Conservation (phyloP, 2,329 filamentous ascomycete species). For the Trichophyton schoenleinii region DNA sequence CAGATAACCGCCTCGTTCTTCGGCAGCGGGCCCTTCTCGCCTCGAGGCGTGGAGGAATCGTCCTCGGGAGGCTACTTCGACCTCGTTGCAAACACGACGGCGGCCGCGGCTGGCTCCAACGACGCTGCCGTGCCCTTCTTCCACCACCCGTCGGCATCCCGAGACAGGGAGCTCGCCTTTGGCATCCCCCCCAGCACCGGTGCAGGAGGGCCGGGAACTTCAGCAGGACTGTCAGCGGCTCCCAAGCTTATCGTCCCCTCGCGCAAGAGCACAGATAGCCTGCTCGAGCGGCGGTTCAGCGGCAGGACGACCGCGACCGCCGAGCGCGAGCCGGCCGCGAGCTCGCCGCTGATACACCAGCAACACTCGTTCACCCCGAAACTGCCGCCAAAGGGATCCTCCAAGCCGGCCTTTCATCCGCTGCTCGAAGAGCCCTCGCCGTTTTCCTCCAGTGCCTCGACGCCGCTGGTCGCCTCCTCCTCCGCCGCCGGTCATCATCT, state of each 20-base stretch:
- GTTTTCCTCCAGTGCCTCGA: background rate
- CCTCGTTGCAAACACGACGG: constrained; percentile 3
- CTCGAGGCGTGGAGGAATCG: constrained; percentile 1
- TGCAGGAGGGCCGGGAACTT: no score
- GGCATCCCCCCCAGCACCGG: background rate
- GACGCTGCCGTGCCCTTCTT: background rate
- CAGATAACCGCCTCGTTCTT: constrained; percentile 41
- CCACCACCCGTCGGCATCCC: background rate
- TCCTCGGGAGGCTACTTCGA: constrained; percentile 11
- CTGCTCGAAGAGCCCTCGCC: background rate
- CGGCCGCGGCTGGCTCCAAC: background rate
- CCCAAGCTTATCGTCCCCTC: background rate
- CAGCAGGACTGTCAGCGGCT: no score
- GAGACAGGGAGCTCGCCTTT: background rate
- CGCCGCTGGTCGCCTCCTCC: background rate
- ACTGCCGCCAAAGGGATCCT: background rate
- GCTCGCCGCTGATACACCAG: background rate
- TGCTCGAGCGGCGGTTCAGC: background rate
- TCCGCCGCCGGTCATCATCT: background rate
- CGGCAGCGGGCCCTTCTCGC: background rate
- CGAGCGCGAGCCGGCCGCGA: background rate
- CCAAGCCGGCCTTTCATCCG: background rate
- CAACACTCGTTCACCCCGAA: background rate
- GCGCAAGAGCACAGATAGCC: background rate
- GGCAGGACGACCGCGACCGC: background rate